Evolutionary conservation across 1,284 basidiomycete species (phyloP).

Genomic region (Sphaerobolus stellatus): DNA sequence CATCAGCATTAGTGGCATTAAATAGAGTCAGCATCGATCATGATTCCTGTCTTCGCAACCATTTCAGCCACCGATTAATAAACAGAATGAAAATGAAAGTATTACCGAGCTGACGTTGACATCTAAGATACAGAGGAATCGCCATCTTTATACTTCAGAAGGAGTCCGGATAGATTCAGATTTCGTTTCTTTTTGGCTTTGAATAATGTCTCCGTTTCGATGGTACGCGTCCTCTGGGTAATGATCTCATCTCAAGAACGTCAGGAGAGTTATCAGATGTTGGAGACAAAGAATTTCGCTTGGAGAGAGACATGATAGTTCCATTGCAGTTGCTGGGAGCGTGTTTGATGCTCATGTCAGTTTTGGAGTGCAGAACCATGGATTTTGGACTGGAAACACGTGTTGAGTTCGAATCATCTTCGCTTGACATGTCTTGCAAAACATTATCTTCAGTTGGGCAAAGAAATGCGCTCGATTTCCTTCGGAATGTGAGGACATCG

Average conservation of each 20-base stretch:
- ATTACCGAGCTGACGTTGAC: too few relatives aligned
- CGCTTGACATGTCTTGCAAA: not conserved
- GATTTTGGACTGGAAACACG: not conserved
- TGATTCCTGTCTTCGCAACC: too few relatives aligned
- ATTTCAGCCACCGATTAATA: too few relatives aligned
- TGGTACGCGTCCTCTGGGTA: slow-evolving; percentile 8
- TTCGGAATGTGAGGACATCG: not conserved
- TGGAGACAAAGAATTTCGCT: not conserved
- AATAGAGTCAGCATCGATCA: too few relatives aligned
- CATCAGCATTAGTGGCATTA: too few relatives aligned
- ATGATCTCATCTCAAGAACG: slow-evolving; percentile 3
- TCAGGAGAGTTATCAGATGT: not conserved
- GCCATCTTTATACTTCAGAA: too few relatives aligned
- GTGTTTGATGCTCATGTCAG: not conserved
- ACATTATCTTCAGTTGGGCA: not conserved
- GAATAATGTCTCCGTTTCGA: slow-evolving; percentile 8
- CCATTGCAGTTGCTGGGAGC: not conserved
- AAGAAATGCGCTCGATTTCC: slow-evolving; percentile 11
- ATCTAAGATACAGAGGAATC: too few relatives aligned
- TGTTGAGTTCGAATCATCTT: not conserved
- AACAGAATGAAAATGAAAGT: too few relatives aligned
- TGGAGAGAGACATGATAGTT: not conserved
- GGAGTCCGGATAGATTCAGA: slow-evolving; percentile 9
- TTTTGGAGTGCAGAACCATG: too few relatives aligned
- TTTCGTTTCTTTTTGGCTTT: slow-evolving; percentile 4